Base-by-base conservation (phyloP, 352 stramenopile genomes). In the Nothophytophthora sp. region DNA sequence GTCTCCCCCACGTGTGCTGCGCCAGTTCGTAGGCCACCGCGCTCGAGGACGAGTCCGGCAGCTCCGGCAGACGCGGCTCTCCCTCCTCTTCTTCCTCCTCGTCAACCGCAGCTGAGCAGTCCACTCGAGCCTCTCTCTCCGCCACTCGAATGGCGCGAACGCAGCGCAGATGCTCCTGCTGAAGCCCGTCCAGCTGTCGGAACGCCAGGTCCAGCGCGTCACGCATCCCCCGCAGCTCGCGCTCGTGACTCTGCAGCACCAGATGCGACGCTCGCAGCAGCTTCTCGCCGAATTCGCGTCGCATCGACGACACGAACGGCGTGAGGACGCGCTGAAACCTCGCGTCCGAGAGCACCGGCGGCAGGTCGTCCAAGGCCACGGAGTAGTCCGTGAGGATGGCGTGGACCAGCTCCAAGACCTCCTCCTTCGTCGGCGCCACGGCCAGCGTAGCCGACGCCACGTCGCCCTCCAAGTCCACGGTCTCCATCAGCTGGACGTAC, bases 391-490 rank as follows among this genome's bases (percentile, higher is more conserved):
- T 41, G 0, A 89, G 41, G 6, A 83, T 50, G 0, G 46, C 19
- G 29, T 87, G 69, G 2, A 89, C 32, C 12, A 76, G 9, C 20
- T 77, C 66, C 18, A 85, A 63, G 6, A 83, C 49, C 19, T 73
- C 50, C 0, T 24, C 35, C 35, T 83, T 71, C 5, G 56, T 37
- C n/a, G 76, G 75, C 0, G 6, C 16, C 3, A 79, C 33, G 29
- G 50, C 28, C 40, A 83, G 63, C 20, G 35, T 29, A 11, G 49
- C n/a, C 5, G 43, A 50, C 25, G 44, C 59, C 19, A 60, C 60
- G 35, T 50, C 34, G 50, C 59, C 50, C 10, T 48, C 45, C 19
- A 75, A 77, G 22, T 58, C 11, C 1, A 63, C 50, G 25, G 59
- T 36, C 12, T 70, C 49, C 28, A 54, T 24, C 12, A 72, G 25